These are phyloP conservation scores for Papilionanthe hybrid DNA, from an alignment of 116 monocot species.

Conservation along the genomic window DNA sequence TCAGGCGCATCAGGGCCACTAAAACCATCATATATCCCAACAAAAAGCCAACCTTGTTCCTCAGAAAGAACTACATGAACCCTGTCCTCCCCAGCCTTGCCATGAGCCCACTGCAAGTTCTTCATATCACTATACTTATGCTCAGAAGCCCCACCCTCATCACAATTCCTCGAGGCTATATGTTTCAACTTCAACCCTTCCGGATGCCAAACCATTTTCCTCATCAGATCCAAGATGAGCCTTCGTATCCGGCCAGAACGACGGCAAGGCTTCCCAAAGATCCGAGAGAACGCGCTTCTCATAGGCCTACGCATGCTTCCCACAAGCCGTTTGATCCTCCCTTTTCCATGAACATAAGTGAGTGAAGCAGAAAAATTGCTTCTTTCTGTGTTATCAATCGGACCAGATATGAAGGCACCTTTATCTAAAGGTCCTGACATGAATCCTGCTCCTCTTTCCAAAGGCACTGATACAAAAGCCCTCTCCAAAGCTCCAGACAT, in stretches of 20 bases:
- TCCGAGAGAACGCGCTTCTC: constrained; percentile 59
- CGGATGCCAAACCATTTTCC: constrained; percentile 45
- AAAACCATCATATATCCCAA: constrained; percentile 99
- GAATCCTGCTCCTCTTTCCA: constrained; percentile 59
- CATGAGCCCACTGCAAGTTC: constrained; percentile 97
- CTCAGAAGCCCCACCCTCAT: constrained; percentile 59
- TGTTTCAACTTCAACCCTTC: constrained; percentile 43
- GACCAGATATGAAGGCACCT: constrained; percentile 70
- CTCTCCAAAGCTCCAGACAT: constrained; percentile 96
- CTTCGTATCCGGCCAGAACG: constrained; percentile 57
- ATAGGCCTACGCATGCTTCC: constrained; percentile 72
- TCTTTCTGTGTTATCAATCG: constrained; percentile 49
- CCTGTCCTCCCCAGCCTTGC: constrained; percentile 97
- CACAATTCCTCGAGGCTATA: constrained; percentile 23
- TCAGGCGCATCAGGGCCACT: constrained; percentile 97
- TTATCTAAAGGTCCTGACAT: constrained; percentile 76
- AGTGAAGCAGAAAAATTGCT: constrained; percentile 89
- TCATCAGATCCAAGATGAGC: constrained; percentile 58
- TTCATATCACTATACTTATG: constrained; percentile 55
- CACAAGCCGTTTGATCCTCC: constrained; percentile 44
- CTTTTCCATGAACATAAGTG: constrained; percentile 35
- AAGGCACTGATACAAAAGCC: constrained; percentile 77
- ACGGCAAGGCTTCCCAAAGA: constrained; percentile 27
- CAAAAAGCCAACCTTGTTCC: constrained; percentile 98
- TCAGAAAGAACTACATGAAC: constrained; percentile 98